These are phyloP conservation scores for Furculomyces boomerangus DNA, from an alignment of 371 early-diverging fungal genomes.

Conservation along the genomic window DNA sequence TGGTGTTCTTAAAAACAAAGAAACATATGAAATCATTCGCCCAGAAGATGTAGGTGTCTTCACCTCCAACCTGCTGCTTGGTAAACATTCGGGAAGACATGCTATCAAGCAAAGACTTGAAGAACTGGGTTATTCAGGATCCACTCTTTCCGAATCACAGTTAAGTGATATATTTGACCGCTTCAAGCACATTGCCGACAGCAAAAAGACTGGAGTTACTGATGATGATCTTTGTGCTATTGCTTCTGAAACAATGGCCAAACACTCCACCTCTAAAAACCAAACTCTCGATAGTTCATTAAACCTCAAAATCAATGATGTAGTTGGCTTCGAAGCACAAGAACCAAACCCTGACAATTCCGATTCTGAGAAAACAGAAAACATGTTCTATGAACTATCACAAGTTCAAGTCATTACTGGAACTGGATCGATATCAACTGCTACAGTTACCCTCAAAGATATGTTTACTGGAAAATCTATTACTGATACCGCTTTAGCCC, in stretches of 20 bases:
- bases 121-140: slow-evolving; percentile 49
- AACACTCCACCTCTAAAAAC: neutral
- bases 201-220: slow-evolving; percentile 65
- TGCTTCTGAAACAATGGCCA: slow-evolving; percentile 43
- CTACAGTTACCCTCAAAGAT: slow-evolving; percentile 44
- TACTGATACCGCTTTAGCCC: slow-evolving; percentile 58
- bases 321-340: slow-evolving; percentile 6
- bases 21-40: slow-evolving; percentile 88
- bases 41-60: slow-evolving; percentile 81
- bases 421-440: slow-evolving; percentile 48
- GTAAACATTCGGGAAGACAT: slow-evolving; percentile 91
- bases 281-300: neutral
- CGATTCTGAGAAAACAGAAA: neutral
- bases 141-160: slow-evolving; percentile 26
- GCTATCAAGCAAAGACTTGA: slow-evolving; percentile 71
- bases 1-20: slow-evolving; percentile 84
- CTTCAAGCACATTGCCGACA: slow-evolving; percentile 82
- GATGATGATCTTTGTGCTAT: slow-evolving; percentile 79
- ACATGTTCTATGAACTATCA: slow-evolving; percentile 30
- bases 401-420: slow-evolving; percentile 58
- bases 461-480: slow-evolving; percentile 20
- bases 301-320: slow-evolving; percentile 16
- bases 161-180: slow-evolving; percentile 62
- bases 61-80: slow-evolving; percentile 66
- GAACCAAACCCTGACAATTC: slow-evolving; percentile 1